phyloP scores from a whole-genome alignment of 2,329 filamentous ascomycete genomes.

The Colletotrichum scovillei region DNA sequence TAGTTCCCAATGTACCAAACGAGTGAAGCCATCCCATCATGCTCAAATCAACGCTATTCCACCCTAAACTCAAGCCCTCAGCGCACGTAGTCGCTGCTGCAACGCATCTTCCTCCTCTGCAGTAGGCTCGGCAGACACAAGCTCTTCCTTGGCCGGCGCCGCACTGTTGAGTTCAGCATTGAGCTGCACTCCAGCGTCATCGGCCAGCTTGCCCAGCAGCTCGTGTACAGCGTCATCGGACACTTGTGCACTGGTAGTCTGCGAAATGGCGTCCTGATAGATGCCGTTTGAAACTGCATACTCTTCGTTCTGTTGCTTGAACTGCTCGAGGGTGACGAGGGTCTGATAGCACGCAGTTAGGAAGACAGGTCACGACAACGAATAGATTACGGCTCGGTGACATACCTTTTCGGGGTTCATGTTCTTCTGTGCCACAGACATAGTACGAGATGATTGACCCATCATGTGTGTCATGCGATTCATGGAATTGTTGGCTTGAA shows the following conservation, averaged over 20 bases:
- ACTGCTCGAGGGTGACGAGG: slow-evolving; percentile 70
- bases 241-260: slow-evolving; percentile 78
- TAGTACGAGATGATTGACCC: slow-evolving; percentile 68
- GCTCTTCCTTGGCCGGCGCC: slow-evolving; percentile 67
- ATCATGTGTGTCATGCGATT: slow-evolving; percentile 75
- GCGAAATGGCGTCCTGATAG: slow-evolving; percentile 87
- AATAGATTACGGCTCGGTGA: background rate
- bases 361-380: background rate
- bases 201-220: slow-evolving; percentile 85
- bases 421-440: slow-evolving; percentile 67
- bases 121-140: slow-evolving; percentile 73
- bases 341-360: slow-evolving; percentile 50
- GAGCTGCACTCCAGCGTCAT: slow-evolving; percentile 88
- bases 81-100: slow-evolving; percentile 67
- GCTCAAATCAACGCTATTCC: background rate
- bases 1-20: slow-evolving; percentile 3
- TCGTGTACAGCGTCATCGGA: slow-evolving; percentile 88
- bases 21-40: slow-evolving; percentile 14
- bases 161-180: slow-evolving; percentile 76
- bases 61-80: slow-evolving; percentile 58
- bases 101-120: slow-evolving; percentile 84
- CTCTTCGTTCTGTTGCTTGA: slow-evolving; percentile 72
- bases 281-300: slow-evolving; percentile 76
- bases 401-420: slow-evolving; percentile 68
- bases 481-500: slow-evolving; percentile 74